Percentiles rank a stretch among this genome's conserved stretches.
These are phyloP conservation scores for Naematelia encephala DNA, from an alignment of 768 basidiomycete species.

Conservation along the genomic window DNA sequence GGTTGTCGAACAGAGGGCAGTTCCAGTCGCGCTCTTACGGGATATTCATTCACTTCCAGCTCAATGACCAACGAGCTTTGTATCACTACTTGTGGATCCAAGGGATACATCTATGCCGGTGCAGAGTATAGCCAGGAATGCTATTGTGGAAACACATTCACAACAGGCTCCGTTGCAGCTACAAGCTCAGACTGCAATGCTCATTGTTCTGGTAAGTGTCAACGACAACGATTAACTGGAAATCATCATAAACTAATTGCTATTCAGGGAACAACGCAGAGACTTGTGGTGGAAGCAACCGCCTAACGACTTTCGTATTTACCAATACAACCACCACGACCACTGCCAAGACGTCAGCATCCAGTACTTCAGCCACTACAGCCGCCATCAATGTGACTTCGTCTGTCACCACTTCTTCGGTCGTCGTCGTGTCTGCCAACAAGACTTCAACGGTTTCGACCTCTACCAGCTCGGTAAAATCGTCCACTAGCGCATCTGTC, in stretches of 20 bases:
- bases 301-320: conserved; percentile 4
- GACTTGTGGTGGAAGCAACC: conserved; percentile 11
- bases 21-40: background rate
- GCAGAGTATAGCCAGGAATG: conserved; percentile 5
- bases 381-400: background rate
- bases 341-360: background rate
- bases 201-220: background rate
- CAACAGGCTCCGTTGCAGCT: conserved; percentile 5
- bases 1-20: background rate
- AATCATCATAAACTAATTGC: background rate
- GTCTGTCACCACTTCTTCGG: background rate
- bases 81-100: conserved; percentile 1
- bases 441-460: too few relatives aligned
- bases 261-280: conserved; percentile 1
- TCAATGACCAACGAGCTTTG: conserved; percentile 4
- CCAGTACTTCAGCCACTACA: background rate
- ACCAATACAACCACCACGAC: background rate
- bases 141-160: conserved; percentile 10
- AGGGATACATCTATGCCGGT: background rate
- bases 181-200: background rate
- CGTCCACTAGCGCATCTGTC: too few relatives aligned
- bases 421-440: too few relatives aligned
- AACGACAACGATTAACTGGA: background rate
- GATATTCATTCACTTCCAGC: conserved; percentile 1
- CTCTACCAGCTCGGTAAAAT: too few relatives aligned